A percentile compares a stretch with the other conserved stretches of the same genome.
phyloP scores from a whole-genome alignment of 139 green algal genomes.

The Closterium sp. region DNA sequence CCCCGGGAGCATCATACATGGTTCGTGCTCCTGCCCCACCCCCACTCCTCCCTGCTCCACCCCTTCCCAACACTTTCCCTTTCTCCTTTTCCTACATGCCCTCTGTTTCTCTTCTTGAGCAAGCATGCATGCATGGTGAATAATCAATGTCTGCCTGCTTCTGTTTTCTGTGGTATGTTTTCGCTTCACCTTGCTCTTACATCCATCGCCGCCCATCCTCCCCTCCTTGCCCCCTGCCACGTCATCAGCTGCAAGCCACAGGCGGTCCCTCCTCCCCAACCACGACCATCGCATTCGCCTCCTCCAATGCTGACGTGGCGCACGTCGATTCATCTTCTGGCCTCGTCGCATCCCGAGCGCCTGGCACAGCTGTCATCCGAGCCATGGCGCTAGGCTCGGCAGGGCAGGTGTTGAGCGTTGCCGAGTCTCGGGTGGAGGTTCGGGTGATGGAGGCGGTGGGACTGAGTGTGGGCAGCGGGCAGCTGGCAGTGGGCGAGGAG shows the following conservation, averaged over 20 bases:
- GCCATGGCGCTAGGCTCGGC: background rate
- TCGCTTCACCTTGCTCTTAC: background rate
- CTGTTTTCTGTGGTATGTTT: background rate
- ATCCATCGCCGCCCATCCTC: background rate
- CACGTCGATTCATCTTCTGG: background rate
- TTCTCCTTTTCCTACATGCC: background rate
- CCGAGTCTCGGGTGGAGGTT: background rate
- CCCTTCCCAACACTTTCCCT: background rate
- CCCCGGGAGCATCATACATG: conserved; percentile 16
- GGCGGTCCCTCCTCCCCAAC: background rate
- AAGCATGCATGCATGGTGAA: background rate
- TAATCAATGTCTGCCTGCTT: background rate
- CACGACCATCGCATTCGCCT: background rate
- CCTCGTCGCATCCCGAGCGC: background rate
- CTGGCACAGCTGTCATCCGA: background rate
- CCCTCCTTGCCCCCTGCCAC: background rate
- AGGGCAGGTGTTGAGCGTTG: background rate
- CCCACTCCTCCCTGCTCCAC: background rate
- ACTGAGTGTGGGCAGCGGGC: background rate
- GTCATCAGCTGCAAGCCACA: background rate
- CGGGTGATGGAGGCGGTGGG: background rate
- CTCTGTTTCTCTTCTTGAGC: background rate
- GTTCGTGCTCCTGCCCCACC: background rate
- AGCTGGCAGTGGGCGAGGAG: conserved; percentile 1
- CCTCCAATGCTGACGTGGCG: background rate